These are phyloP conservation scores for Calocera viscosa DNA, from an alignment of 768 basidiomycete genomes.

Conservation along the genomic window DNA sequence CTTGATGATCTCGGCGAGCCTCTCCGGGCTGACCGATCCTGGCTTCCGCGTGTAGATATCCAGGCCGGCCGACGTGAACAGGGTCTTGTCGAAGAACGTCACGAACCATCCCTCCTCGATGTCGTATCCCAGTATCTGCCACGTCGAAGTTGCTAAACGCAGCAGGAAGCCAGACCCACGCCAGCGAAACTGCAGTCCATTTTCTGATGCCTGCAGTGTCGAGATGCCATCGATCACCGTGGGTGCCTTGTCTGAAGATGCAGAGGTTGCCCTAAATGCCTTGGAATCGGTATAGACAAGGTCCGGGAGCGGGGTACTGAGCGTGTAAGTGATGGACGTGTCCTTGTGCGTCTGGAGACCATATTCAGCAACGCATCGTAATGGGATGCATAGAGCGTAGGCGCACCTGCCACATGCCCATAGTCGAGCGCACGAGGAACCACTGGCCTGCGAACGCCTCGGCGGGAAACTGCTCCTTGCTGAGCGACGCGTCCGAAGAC, in stretches of 20 bases:
- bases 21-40: neutral
- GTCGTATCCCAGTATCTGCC: slow-evolving; percentile 27
- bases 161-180: slow-evolving; percentile 21
- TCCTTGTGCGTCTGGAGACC: slow-evolving; percentile 25
- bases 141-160: slow-evolving; percentile 25
- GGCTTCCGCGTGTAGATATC: slow-evolving; percentile 24
- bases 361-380: neutral
- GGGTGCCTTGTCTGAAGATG: slow-evolving; percentile 17
- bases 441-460: slow-evolving; percentile 19
- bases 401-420: slow-evolving; percentile 30
- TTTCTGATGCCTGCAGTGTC: slow-evolving; percentile 19
- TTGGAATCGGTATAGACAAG: slow-evolving; percentile 25
- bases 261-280: slow-evolving; percentile 20
- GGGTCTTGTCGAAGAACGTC: slow-evolving; percentile 28
- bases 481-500: neutral
- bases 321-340: slow-evolving; percentile 26
- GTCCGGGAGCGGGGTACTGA: slow-evolving; percentile 15
- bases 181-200: slow-evolving; percentile 28
- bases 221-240: slow-evolving; percentile 25
- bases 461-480: neutral
- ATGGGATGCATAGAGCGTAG: neutral
- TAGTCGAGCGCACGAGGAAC: slow-evolving; percentile 27
- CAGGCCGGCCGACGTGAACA: slow-evolving; percentile 30
- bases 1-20: neutral
- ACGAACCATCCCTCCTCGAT: slow-evolving; percentile 11